A percentile compares a stretch with the other conserved stretches of the same genome.
These are phyloP conservation scores for Remersonia thermophila DNA, from an alignment of 2,329 filamentous ascomycete genomes.

Conservation along the genomic window DNA sequence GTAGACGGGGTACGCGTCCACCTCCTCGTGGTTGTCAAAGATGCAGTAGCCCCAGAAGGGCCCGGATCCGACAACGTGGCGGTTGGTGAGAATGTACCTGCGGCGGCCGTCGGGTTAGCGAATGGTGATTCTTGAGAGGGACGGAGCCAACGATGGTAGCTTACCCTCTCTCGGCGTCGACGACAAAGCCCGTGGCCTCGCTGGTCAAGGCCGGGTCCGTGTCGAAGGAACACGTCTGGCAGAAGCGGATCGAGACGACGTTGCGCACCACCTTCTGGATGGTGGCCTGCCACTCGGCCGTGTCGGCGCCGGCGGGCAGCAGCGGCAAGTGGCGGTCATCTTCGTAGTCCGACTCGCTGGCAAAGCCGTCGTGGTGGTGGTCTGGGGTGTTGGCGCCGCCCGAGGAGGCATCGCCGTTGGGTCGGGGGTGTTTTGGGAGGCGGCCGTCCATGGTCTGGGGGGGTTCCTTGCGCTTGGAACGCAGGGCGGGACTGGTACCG, in stretches of 20 bases:
- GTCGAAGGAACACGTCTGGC: conserved; percentile 94
- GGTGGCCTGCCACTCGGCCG: conserved; percentile 68
- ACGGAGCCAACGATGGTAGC: too few species aligned
- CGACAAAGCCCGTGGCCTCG: conserved; percentile 94
- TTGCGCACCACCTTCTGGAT: conserved; percentile 90
- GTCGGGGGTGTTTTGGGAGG: conserved; percentile 30
- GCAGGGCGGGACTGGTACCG: conserved; percentile 16
- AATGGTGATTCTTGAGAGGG: conserved; percentile 3
- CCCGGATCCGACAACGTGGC: conserved; percentile 87
- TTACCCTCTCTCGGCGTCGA: conserved; percentile 79
- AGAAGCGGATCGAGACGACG: conserved; percentile 98
- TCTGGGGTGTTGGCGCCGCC: conserved; percentile 39
- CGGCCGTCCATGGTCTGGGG: conserved; percentile 30
- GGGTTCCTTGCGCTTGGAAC: conserved; percentile 40
- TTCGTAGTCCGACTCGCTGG: conserved; percentile 30
- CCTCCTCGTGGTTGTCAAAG: conserved; percentile 96
- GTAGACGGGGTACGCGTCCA: conserved; percentile 92
- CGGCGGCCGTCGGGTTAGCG: too few species aligned
- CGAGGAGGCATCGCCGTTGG: conserved; percentile 36
- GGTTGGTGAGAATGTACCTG: conserved; percentile 71
- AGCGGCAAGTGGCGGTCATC: conserved; percentile 17
- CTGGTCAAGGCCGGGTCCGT: conserved; percentile 90
- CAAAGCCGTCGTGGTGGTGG: conserved; percentile 28
- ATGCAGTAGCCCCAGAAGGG: conserved; percentile 98
- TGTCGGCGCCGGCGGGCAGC: conserved; percentile 19